These are phyloP conservation scores for Aspergillus pseudoglaucus DNA, from an alignment of 2,329 filamentous ascomycete species.

Conservation along the genomic window DNA sequence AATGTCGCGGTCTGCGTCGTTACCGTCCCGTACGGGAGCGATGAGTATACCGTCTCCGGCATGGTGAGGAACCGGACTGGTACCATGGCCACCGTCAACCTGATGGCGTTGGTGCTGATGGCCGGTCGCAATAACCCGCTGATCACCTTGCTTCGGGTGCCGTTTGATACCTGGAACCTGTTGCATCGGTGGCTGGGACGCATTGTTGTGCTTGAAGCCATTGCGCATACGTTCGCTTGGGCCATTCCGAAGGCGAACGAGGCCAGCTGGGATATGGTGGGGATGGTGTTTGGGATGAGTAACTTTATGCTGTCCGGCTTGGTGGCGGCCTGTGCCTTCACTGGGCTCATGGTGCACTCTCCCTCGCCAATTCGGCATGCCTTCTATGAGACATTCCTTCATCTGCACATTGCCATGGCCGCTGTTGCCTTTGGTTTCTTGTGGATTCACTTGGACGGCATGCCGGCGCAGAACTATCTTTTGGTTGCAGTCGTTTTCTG, in stretches of 20 bases:
- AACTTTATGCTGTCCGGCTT: conserved; percentile 37
- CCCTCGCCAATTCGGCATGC: conserved; percentile 80
- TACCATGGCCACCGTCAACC: conserved; percentile 38
- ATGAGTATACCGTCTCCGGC: conserved; percentile 27
- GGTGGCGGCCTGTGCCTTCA: conserved; percentile 49
- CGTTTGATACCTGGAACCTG: conserved; percentile 45
- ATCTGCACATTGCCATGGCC: conserved; percentile 72
- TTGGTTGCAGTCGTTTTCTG: conserved; percentile 70
- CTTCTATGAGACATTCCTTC: conserved; percentile 95
- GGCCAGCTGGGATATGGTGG: conserved; percentile 33
- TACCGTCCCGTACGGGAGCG: conserved; percentile 35
- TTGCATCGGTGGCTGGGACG: conserved; percentile 75
- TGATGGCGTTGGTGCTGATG: conserved; percentile 39
- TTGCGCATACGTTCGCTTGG: conserved; percentile 69
- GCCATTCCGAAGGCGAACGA: conserved; percentile 57
- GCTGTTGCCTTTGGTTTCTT: conserved; percentile 62
- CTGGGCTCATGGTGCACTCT: conserved; percentile 62
- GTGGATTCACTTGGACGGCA: conserved; percentile 67
- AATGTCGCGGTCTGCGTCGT: conserved; percentile 47
- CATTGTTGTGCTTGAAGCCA: conserved; percentile 61
- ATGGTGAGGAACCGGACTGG: conserved; percentile 39
- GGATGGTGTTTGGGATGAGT: conserved; percentile 22
- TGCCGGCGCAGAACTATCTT: conserved; percentile 69
- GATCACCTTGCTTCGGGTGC: conserved; percentile 36
- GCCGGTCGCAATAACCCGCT: conserved; percentile 40